Conservation (phyloP, 306 rosid species). For the Urtica urens region DNA sequence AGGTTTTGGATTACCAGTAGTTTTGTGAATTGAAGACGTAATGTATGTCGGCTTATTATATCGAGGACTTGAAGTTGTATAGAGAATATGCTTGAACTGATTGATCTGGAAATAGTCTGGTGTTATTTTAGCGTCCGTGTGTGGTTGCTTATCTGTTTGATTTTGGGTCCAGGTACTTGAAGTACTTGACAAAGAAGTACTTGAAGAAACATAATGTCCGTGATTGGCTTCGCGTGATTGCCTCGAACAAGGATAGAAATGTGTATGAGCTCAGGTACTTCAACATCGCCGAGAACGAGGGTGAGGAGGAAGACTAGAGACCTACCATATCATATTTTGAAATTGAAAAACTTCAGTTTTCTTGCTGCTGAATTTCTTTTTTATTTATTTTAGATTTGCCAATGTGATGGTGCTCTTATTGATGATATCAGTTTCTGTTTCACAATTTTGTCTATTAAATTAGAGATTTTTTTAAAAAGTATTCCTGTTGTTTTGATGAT, state of each 20-base stretch:
- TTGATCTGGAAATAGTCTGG: no score
- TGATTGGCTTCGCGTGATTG: slow-evolving; percentile 52
- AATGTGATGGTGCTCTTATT: background rate
- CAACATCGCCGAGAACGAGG: slow-evolving; percentile 55
- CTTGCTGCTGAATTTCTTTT: background rate
- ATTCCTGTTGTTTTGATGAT: slow-evolving; percentile 1
- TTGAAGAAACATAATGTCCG: slow-evolving; percentile 52
- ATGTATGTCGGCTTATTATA: no score
- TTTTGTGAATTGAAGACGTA: no score
- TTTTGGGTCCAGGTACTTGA: slow-evolving; percentile 32
- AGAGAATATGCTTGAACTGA: no score
- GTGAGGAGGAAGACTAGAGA: slow-evolving; percentile 43
- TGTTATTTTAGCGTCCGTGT: background rate
- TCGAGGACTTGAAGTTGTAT: no score
- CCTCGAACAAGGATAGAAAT: slow-evolving; percentile 51
- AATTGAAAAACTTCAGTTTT: slow-evolving; percentile 3
- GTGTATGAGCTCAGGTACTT: slow-evolving; percentile 51
- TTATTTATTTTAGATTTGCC: background rate
- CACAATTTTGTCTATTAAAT: slow-evolving; percentile 17
- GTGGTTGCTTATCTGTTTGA: background rate
- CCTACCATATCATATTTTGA: background rate
- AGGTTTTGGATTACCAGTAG: no score
- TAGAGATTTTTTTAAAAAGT: slow-evolving; percentile 5
- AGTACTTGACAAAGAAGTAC: slow-evolving; percentile 46
- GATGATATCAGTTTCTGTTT: slow-evolving; percentile 1